Conservation (phyloP, 73 alveolate species). For the Tetrahymena elliotti region DNA sequence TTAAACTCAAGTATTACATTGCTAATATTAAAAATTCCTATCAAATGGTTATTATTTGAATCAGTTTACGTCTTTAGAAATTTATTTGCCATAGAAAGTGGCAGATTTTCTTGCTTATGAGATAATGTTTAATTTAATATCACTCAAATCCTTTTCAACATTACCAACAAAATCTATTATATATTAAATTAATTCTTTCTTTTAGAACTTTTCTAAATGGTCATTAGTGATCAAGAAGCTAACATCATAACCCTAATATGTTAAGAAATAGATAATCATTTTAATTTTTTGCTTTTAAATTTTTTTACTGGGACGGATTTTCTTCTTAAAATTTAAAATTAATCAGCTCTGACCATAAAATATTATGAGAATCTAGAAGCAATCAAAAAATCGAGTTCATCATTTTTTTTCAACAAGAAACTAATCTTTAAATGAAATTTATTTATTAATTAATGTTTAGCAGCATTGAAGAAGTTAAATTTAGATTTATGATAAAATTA, state of each 20-base stretch:
- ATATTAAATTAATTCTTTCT: conserved; percentile 72
- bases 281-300: background rate
- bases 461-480: background rate
- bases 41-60: background rate
- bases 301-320: conserved; percentile 39
- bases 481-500: background rate
- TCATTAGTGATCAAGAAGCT: conserved; percentile 66
- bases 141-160: conserved; percentile 74
- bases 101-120: conserved; percentile 70
- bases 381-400: conserved; percentile 49
- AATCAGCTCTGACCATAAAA: conserved; percentile 59
- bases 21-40: background rate
- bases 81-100: conserved; percentile 49
- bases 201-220: conserved; percentile 60
- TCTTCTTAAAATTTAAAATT: conserved; percentile 57
- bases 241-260: conserved; percentile 54
- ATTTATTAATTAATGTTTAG: too few species aligned
- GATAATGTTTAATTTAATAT: conserved; percentile 69
- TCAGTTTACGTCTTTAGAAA: background rate
- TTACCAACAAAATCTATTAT: conserved; percentile 72
- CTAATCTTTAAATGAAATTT: background rate
- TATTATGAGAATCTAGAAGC: conserved; percentile 51
- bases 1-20: background rate
- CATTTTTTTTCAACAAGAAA: conserved; percentile 53
- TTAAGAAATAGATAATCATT: background rate